phyloP scores from a whole-genome alignment of 768 basidiomycete species.

The Lactarius vividus region DNA sequence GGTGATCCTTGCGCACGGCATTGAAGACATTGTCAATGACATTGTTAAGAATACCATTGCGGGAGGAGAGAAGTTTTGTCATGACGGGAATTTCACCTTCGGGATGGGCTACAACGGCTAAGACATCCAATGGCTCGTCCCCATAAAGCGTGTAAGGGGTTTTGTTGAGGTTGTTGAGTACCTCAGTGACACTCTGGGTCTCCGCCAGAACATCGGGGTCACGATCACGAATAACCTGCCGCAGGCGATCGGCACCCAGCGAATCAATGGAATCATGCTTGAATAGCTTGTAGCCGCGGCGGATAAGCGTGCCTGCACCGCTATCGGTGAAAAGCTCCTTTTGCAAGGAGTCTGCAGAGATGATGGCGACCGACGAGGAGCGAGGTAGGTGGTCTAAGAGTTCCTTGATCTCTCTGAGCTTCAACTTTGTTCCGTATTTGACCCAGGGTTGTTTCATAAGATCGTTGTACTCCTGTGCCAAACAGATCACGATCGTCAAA shows the following conservation, averaged over 20 bases:
- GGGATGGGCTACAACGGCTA: slow-evolving; percentile 93
- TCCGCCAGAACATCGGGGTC: slow-evolving; percentile 89
- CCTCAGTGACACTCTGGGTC: slow-evolving; percentile 79
- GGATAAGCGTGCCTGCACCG: slow-evolving; percentile 96
- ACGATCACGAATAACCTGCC: slow-evolving; percentile 92
- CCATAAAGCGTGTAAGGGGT: slow-evolving; percentile 93
- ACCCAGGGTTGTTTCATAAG: slow-evolving; percentile 99
- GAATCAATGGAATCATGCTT: slow-evolving; percentile 78
- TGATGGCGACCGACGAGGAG: slow-evolving; percentile 97
- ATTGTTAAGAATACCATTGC: slow-evolving; percentile 87
- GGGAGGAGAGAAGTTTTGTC: slow-evolving; percentile 87
- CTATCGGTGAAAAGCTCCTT: slow-evolving; percentile 99
- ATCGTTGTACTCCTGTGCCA: slow-evolving; percentile 82
- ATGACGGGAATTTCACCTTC: slow-evolving; percentile 85
- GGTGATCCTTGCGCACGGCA: slow-evolving; percentile 93
- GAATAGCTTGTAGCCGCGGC: slow-evolving; percentile 97
- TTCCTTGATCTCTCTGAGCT: slow-evolving; percentile 98
- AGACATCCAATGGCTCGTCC: slow-evolving; percentile 95
- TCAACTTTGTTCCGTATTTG: slow-evolving; percentile 98
- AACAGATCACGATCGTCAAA: neutral
- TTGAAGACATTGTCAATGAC: slow-evolving; percentile 97
- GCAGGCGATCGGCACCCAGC: slow-evolving; percentile 90
- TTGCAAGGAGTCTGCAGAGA: slow-evolving; percentile 87
- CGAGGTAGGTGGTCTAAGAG: slow-evolving; percentile 97
- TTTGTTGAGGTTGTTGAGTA: slow-evolving; percentile 76